Evolutionary conservation across 176 grass and related monocot genomes (phyloP).

Genomic region (Oropetium thomaeum): DNA sequence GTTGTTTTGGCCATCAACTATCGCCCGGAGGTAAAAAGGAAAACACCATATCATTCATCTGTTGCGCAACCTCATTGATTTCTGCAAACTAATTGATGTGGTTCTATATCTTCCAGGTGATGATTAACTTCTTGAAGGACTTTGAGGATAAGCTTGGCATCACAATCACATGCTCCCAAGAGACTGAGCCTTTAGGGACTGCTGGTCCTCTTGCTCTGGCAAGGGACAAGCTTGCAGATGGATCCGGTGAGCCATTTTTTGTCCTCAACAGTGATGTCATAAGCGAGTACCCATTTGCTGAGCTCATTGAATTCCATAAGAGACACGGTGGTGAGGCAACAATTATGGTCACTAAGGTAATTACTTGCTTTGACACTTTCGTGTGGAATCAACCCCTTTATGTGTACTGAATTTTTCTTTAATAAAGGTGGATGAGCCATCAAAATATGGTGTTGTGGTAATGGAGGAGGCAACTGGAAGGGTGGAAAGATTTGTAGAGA

Average conservation of each 20-base stretch:
- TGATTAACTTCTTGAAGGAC: constrained; percentile 95
- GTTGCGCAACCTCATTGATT: neutral
- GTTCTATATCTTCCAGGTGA: constrained; percentile 52
- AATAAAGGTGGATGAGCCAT: constrained; percentile 84
- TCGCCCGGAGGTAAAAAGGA: constrained; percentile 68
- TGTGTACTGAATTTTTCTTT: constrained; percentile 20
- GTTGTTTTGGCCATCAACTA: constrained; percentile 95
- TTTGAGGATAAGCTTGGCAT: constrained; percentile 88
- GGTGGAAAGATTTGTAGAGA: constrained; percentile 89
- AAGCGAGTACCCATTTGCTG: constrained; percentile 86
- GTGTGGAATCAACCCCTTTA: neutral
- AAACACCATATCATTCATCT: neutral
- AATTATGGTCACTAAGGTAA: constrained; percentile 96
- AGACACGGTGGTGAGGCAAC: constrained; percentile 75
- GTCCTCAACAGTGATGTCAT: constrained; percentile 93
- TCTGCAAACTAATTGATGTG: neutral
- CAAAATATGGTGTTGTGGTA: constrained; percentile 94
- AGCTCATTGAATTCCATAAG: constrained; percentile 89
- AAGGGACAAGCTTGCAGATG: constrained; percentile 81
- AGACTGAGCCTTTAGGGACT: constrained; percentile 86
- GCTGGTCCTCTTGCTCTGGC: constrained; percentile 90
- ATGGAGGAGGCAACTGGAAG: constrained; percentile 74
- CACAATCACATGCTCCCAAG: constrained; percentile 96
- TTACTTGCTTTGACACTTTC: constrained; percentile 15
- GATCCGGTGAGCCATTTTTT: constrained; percentile 83